Evolutionary conservation across 164 flowering plant species (phyloP), one percentile per base, ranked within the genome.

Genomic region (Nymphaea colorata): DNA sequence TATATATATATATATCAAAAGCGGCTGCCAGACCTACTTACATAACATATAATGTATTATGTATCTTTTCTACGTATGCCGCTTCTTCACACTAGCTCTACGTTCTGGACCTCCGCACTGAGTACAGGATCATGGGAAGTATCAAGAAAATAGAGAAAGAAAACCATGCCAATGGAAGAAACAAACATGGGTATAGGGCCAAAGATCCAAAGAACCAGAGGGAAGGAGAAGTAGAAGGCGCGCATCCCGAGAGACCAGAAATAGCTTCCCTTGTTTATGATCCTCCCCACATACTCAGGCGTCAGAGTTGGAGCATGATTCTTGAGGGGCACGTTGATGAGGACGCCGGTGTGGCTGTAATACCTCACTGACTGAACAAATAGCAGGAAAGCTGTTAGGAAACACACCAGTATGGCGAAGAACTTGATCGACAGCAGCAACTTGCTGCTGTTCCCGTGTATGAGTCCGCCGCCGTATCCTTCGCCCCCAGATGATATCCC

Each of bases 341-440:
- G 87, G 42, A 93, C 82, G 76, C 96, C 88, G 10, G 91, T 96
- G 66, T 93, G 98, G 81, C 86, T 85, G 71, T 86, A 89, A 76
- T 89, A 93, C 70, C 98, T 70, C 5, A 93, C 84, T 2, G 98
- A 93, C 66, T 93, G 97, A 42, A 93, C 85, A 17, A 82, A 89
- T 12, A 91, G 66, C 62, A 93, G 64, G 78, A 93, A 93, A 0
- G 97, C 87, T 25, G 79, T 74, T 67, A 93, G 66, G 74, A 87
- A 93, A 68, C 97, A 91, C 2, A 86, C 78, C 72, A 87, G 59
- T 11, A 89, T 87, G 43, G 77, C 67, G 81, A 93, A 91, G 80
- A 81, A 84, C 75, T 93, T 93, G 41, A 90, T 67, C 14, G 95
- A 82, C 62, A 71, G 81, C 0, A 81, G 80, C 3, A 82, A 71